phyloP scores from a whole-genome alignment of 768 basidiomycete genomes.

The Russula ochroleuca region DNA sequence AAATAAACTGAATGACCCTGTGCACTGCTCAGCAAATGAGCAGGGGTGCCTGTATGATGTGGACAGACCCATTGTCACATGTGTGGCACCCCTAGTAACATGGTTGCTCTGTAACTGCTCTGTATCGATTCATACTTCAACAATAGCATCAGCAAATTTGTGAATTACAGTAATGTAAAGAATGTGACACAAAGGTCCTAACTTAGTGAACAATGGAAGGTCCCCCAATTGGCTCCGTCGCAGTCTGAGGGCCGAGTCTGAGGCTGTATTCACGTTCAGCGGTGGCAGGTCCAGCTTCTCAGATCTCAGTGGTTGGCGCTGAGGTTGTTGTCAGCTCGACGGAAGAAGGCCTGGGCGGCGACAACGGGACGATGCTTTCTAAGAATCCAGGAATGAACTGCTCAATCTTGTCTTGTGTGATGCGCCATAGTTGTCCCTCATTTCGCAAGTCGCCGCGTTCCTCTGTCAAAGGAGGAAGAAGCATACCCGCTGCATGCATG shows the following conservation, averaged over 20 bases:
- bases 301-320: background rate
- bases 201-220: too few relatives aligned
- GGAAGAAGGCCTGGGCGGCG: conserved; percentile 29
- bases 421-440: conserved; percentile 72
- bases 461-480: conserved; percentile 58
- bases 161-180: too few relatives aligned
- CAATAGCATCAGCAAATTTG: too few relatives aligned
- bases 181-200: too few relatives aligned
- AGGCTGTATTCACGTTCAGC: background rate
- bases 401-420: conserved; percentile 83
- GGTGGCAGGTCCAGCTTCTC: background rate
- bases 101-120: too few relatives aligned
- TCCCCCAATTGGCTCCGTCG: background rate
- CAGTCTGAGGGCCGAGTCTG: too few relatives aligned
- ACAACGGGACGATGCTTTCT: conserved; percentile 55
- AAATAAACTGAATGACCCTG: too few relatives aligned
- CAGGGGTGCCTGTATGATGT: too few relatives aligned
- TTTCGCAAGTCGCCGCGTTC: conserved; percentile 45
- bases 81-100: too few relatives aligned
- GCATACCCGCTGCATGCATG: conserved; percentile 84
- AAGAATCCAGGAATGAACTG: conserved; percentile 91
- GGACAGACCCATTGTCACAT: too few relatives aligned
- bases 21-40: too few relatives aligned
- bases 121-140: too few relatives aligned
- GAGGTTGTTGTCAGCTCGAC: background rate